Base-by-base conservation (phyloP, 345 rosid species). In the Syzygium jambos region DNA sequence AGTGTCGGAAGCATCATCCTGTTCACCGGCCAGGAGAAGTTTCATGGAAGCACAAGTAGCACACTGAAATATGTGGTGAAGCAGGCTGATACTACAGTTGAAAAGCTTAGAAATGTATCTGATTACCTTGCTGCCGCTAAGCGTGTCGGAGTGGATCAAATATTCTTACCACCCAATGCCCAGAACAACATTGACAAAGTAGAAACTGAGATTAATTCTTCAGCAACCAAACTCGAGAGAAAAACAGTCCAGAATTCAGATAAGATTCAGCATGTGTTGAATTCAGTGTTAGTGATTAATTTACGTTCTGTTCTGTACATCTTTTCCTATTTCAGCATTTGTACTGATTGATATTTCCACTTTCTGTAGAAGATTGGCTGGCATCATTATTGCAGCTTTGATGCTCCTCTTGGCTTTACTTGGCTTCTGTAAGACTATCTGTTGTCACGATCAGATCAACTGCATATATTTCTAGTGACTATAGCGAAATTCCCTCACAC, bases 371-470 rank as follows among this genome's bases (percentile, higher is more conserved):
- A 89, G 94, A 53, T 38, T 92, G 34, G 51, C 88, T 87, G 90
- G 92, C 9, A 89, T 93, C 29, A 52, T 90, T 52, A 86, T 92
- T 83, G 88, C 93, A 54, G 93, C 92, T 53, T 90, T 93, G 38
- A 90, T 92, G 93, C 92, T 93, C 56, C 85, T 88, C 27, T 84
- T 92, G 84, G 92, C 93, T n/a, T 90, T 92, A 84, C 88, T 91
- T 85, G 93, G 94, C 15, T 92, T 91, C 34, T 51, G 94, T 93
- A 90, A 91, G 92, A 54, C 63, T 84, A 22, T 25, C 61, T 30
- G 52, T 57, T 29, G 86, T 52, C 25, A 15, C 51, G 8, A 49
- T n/a, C n/a, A 27, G 78, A 22, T 17, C 51, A 15, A 54, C 23
- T 17, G 73, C 53, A 12, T 38, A 56, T 56, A 55, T 5, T 38